phyloP scores from a whole-genome alignment of 2,329 filamentous ascomycete genomes.

The Fragosphaeria purpurea region DNA sequence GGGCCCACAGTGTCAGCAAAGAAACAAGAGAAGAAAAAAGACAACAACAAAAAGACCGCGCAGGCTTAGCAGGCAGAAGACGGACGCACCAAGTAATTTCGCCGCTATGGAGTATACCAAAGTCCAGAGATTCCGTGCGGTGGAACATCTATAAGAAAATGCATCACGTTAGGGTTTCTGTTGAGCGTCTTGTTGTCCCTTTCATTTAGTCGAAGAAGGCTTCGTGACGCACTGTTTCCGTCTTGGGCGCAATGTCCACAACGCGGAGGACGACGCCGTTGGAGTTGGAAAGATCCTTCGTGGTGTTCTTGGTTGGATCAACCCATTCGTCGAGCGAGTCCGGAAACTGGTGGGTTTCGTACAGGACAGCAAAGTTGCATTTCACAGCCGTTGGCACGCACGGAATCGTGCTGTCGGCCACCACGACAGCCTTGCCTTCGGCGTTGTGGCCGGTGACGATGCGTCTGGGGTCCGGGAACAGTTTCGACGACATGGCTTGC shows the following conservation, averaged over 20 bases:
- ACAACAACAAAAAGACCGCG: too few relatives aligned
- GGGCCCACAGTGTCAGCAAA: neutral
- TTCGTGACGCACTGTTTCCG: slow-evolving; percentile 5
- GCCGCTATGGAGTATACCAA: slow-evolving; percentile 13
- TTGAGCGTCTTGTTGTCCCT: too few relatives aligned
- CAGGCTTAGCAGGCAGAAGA: neutral
- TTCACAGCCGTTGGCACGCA: slow-evolving; percentile 2
- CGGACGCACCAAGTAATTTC: slow-evolving; percentile 14
- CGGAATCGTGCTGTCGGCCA: neutral
- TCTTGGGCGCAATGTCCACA: slow-evolving; percentile 13
- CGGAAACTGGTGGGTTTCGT: slow-evolving; percentile 15
- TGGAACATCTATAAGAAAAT: slow-evolving; percentile 11
- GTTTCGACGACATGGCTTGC: neutral
- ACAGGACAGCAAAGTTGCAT: slow-evolving; percentile 8
- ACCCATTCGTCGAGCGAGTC: slow-evolving; percentile 14
- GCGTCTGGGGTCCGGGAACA: neutral
- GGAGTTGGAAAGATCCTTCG: slow-evolving; percentile 11
- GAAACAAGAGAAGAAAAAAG: too few relatives aligned
- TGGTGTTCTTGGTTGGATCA: slow-evolving; percentile 11
- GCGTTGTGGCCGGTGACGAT: neutral
- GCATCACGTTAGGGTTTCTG: too few relatives aligned
- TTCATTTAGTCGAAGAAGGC: too few relatives aligned
- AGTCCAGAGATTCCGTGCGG: slow-evolving; percentile 16
- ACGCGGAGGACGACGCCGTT: slow-evolving; percentile 14
- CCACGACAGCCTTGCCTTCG: neutral